phyloP scores from a whole-genome alignment of 371 early-diverging fungal genomes.

The Apophysomyces ossiformis region DNA sequence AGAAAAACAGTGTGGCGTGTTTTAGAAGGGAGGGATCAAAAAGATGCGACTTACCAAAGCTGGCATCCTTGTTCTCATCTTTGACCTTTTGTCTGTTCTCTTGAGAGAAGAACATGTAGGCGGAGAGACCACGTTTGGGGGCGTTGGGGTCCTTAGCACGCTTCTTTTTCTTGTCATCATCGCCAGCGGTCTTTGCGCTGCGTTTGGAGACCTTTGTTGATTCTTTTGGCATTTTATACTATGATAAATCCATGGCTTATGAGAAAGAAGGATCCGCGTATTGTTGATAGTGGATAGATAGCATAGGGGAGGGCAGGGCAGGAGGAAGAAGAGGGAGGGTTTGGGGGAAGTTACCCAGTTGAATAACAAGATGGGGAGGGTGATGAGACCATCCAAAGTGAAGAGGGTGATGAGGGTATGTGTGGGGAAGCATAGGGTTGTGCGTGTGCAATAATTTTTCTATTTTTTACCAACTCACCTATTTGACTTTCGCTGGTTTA shows the following conservation, averaged over 20 bases:
- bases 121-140: slow-evolving; percentile 81
- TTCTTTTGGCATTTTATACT: slow-evolving; percentile 25
- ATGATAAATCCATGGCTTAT: not conserved
- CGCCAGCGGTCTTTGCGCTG: slow-evolving; percentile 3
- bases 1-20: not conserved
- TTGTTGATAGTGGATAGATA: too few relatives aligned
- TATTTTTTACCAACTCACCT: slow-evolving; percentile 11
- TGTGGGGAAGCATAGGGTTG: not conserved
- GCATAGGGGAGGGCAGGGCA: not conserved
- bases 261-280: not conserved
- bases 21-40: not conserved
- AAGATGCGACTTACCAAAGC: slow-evolving; percentile 58
- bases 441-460: slow-evolving; percentile 4
- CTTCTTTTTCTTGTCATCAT: slow-evolving; percentile 21
- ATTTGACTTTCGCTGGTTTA: slow-evolving; percentile 10
- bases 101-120: slow-evolving; percentile 81
- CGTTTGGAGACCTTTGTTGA: slow-evolving; percentile 3
- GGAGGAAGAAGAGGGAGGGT: not conserved
- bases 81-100: slow-evolving; percentile 69
- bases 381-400: not conserved
- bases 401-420: not conserved
- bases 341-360: too few relatives aligned
- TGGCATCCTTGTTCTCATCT: slow-evolving; percentile 72
- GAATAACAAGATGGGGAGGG: not conserved
- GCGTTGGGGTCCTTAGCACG: slow-evolving; percentile 64